Base-by-base conservation (phyloP, 257 asterid genomes). In the Hygrophila difformis region DNA sequence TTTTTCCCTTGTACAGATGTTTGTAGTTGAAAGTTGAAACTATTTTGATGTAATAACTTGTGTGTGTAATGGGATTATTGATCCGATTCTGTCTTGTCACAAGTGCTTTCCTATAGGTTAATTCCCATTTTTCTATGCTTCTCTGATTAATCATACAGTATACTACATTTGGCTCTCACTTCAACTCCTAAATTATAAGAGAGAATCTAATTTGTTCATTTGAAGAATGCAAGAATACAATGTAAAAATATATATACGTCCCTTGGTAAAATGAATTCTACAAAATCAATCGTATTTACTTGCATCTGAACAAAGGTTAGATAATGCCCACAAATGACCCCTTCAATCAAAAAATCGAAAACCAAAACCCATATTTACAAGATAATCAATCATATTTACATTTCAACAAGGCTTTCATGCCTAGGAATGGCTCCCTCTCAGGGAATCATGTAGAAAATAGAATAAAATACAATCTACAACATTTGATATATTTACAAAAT, bases 401-500 rank as follows among this genome's bases (percentile, higher is more conserved):
- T 35, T 42, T 21, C 35, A 53, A 39, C 26, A 21, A 23, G 35
- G 59, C 37, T 22, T 3, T 2, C 35, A 31, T 39, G 50, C 24
- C 47, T 43, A 47, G 39, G 39, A 39, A 46, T 54, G 21, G 26
- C 48, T n/a, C 54, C 35, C 45, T 28, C 49, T 18, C 31, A 29
- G 55, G 56, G 51, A 29, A 58, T 33, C 20, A 31, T 35, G 50
- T 47, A n/a, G n/a, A n/a, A n/a, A n/a, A n/a, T n/a, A n/a, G n/a
- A n/a, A n/a, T n/a, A n/a, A n/a, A 38, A 33, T 18, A 20, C 45
- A 60, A 44, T 49, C 55, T 21, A 61, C 47, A 44, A 43, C 55
- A 51, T 53, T 48, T 53, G 6, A 9, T 47, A 38, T 19, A 75
- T 65, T 59, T 55, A 71, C 79, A 63, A 16, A 41, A 63, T 69